Conservation (phyloP, 257 asterid species). For the Lavandula angustifolia region DNA sequence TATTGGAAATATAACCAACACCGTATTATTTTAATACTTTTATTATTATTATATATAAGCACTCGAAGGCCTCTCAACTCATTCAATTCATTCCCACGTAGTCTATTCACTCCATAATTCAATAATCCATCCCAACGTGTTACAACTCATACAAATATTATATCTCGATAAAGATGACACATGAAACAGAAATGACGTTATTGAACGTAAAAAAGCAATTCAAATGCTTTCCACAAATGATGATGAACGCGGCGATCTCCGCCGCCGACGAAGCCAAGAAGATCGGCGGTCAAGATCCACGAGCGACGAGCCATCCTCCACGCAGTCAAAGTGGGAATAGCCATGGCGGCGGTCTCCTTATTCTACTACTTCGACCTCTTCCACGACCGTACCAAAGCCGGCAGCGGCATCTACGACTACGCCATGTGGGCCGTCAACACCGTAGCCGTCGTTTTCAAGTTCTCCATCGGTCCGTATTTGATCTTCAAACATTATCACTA, state of each 20-base stretch:
- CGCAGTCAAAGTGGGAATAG: conserved; percentile 65
- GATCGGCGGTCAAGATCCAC: conserved; percentile 58
- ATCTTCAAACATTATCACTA: background rate
- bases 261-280: conserved; percentile 25
- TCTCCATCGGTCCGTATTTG: conserved; percentile 47
- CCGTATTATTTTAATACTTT: too few species aligned
- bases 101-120: too few species aligned
- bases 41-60: too few species aligned
- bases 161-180: too few species aligned
- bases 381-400: conserved; percentile 37
- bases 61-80: too few species aligned
- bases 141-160: too few species aligned
- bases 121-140: too few species aligned
- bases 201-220: background rate
- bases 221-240: background rate
- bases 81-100: too few species aligned
- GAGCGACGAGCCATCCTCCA: conserved; percentile 62
- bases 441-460: conserved; percentile 71
- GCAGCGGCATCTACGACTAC: conserved; percentile 46
- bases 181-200: background rate
- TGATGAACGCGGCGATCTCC: background rate
- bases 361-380: conserved; percentile 65
- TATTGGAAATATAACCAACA: too few species aligned
- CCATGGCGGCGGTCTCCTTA: conserved; percentile 58
- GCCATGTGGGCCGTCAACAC: conserved; percentile 86